Evolutionary conservation across 1,284 basidiomycete genomes (phyloP).

Genomic region (Sphaerobolus stellatus): DNA sequence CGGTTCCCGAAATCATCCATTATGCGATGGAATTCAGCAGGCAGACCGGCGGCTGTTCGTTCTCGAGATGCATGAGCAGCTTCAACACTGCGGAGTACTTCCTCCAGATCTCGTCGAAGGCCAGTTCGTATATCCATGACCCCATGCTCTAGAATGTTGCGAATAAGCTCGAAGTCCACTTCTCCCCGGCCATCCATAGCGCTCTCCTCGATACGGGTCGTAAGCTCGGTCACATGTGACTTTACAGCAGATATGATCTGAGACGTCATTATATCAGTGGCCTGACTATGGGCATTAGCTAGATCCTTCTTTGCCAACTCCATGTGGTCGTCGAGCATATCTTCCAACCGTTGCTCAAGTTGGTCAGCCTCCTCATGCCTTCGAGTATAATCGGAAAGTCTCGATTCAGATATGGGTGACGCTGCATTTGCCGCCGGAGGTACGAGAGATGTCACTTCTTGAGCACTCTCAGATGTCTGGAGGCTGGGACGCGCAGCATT

Average conservation of each 20-base stretch:
- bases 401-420: constrained; percentile 24
- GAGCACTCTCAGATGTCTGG: no score
- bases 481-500: constrained; percentile 18
- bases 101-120: constrained; percentile 58
- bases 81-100: constrained; percentile 41
- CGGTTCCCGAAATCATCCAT: constrained; percentile 57
- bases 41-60: constrained; percentile 29
- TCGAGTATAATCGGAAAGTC: constrained; percentile 52
- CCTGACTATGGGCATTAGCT: constrained; percentile 1
- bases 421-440: constrained; percentile 1
- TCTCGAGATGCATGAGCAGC: constrained; percentile 21
- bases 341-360: constrained; percentile 57
- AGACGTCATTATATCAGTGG: constrained; percentile 6
- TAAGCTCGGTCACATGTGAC: constrained; percentile 8
- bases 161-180: constrained; percentile 73
- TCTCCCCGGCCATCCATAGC: constrained; percentile 71
- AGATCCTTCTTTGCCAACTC: constrained; percentile 22
- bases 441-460: not conserved
- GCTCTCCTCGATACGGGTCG: constrained; percentile 51
- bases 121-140: constrained; percentile 56
- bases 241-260: constrained; percentile 5
- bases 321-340: constrained; percentile 66
- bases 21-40: constrained; percentile 15
- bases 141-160: constrained; percentile 64
- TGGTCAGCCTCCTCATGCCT: constrained; percentile 58